A percentile compares a stretch with the other conserved stretches of the same genome.
Evolutionary conservation across 257 asterid genomes (phyloP).

Genomic region (Sherardia arvensis): DNA sequence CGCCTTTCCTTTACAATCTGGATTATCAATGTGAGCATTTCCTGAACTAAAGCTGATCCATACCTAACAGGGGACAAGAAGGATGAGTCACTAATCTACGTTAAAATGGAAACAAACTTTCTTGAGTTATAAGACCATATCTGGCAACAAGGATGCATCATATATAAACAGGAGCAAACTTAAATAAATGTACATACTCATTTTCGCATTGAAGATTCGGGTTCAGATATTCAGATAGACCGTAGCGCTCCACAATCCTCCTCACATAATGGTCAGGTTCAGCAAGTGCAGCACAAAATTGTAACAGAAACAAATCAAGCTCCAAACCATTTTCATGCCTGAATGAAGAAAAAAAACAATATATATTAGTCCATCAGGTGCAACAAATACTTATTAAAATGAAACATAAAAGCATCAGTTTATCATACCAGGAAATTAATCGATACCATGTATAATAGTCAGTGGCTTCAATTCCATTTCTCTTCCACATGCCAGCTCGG

Average conservation of each 20-base stretch:
- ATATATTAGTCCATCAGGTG: no score
- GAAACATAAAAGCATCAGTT: constrained; percentile 3
- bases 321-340: constrained; percentile 95
- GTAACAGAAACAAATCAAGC: constrained; percentile 91
- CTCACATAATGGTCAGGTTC: constrained; percentile 76
- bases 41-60: constrained; percentile 67
- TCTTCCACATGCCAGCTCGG: constrained; percentile 94
- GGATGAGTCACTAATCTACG: neutral
- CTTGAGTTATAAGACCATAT: neutral
- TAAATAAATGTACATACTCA: no score
- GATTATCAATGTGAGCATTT: constrained; percentile 78
- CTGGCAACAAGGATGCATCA: no score
- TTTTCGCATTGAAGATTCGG: no score
- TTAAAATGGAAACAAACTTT: neutral
- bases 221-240: constrained; percentile 58
- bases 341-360: constrained; percentile 13
- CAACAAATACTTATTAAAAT: neutral
- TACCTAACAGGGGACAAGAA: constrained; percentile 41
- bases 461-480: constrained; percentile 75
- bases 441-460: constrained; percentile 81
- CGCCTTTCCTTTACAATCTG: constrained; percentile 90
- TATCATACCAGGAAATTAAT: constrained; percentile 71
- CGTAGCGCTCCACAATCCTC: constrained; percentile 86
- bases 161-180: no score
- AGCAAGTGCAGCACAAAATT: constrained; percentile 94